Percentiles rank a stretch among this genome's conserved stretches.
phyloP scores from a whole-genome alignment of 305 asterid genomes.

The Andrographis paniculata region DNA sequence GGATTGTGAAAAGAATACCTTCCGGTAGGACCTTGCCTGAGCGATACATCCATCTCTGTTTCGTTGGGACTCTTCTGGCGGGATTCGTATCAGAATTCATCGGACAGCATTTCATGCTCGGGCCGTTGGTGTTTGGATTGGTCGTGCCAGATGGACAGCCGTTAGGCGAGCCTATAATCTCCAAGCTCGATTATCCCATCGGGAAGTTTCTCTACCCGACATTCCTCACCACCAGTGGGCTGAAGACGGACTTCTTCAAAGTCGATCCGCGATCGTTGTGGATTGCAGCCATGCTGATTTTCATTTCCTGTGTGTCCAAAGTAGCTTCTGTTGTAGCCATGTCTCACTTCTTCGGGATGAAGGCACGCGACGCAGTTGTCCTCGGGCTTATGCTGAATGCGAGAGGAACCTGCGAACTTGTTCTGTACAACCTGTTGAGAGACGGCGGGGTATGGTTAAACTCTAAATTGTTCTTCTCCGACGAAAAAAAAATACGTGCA shows the following conservation, averaged over 20 bases:
- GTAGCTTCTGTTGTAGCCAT: slow-evolving; percentile 22
- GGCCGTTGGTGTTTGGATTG: slow-evolving; percentile 30
- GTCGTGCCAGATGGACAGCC: slow-evolving; percentile 41
- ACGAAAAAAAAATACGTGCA: too few species aligned
- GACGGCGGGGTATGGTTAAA: slow-evolving; percentile 39
- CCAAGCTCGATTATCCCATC: slow-evolving; percentile 47
- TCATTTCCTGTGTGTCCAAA: slow-evolving; percentile 28
- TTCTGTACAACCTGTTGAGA: slow-evolving; percentile 47
- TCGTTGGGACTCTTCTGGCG: slow-evolving; percentile 20
- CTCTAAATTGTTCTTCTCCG: slow-evolving; percentile 5
- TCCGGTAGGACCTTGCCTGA: slow-evolving; percentile 34
- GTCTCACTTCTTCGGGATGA: slow-evolving; percentile 26
- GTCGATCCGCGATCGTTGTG: slow-evolving; percentile 29
- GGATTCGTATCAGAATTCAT: slow-evolving; percentile 40
- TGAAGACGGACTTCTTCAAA: slow-evolving; percentile 49
- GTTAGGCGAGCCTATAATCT: slow-evolving; percentile 36
- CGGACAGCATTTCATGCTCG: slow-evolving; percentile 65
- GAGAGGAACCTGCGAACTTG: slow-evolving; percentile 57
- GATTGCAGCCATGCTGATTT: slow-evolving; percentile 24
- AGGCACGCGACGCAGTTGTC: slow-evolving; percentile 37
- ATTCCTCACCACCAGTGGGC: slow-evolving; percentile 61
- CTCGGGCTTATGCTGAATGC: slow-evolving; percentile 55
- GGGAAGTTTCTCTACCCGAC: slow-evolving; percentile 63
- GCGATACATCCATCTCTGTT: slow-evolving; percentile 23
- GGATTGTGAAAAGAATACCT: slow-evolving; percentile 23